Conservation (phyloP, 257 asterid species). For the Solanum raphanifolium region DNA sequence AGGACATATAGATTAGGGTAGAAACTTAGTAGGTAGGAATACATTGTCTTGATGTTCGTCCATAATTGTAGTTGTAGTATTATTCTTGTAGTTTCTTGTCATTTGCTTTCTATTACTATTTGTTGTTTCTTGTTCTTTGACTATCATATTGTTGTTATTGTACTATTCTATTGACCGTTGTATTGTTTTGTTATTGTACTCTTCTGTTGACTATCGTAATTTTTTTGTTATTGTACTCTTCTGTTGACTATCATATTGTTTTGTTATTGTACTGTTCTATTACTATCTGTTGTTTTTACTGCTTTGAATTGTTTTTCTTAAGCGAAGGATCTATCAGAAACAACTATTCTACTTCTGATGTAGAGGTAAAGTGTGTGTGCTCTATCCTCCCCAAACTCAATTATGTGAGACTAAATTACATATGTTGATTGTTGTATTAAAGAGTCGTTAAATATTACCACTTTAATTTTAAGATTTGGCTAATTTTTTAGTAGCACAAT, state of each 20-base stretch:
- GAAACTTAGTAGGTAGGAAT: no score
- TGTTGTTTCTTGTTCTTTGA: background rate
- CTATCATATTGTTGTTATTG: no score
- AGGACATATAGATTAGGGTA: no score
- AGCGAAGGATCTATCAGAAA: no score
- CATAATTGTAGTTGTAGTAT: no score
- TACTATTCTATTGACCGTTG: no score
- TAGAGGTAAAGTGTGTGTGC: accelerated
- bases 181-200: background rate
- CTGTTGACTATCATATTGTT: no score
- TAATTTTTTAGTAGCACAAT: background rate
- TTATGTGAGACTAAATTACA: accelerated
- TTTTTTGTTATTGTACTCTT: background rate
- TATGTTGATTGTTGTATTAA: background rate
- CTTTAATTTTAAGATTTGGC: background rate
- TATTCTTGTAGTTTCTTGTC: background rate
- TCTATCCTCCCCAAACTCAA: accelerated
- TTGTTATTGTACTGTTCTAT: no score
- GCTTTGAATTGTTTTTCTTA: no score
- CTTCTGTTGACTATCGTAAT: background rate
- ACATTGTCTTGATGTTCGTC: background rate
- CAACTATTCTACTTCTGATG: background rate
- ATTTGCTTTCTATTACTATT: accelerated
- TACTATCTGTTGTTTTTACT: no score
- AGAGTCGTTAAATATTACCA: background rate